Percentiles rank a stretch among this genome's conserved stretches.
Evolutionary conservation across 2,329 filamentous ascomycete genomes (phyloP).

Genomic region (Fusarium solani-melongenae): DNA sequence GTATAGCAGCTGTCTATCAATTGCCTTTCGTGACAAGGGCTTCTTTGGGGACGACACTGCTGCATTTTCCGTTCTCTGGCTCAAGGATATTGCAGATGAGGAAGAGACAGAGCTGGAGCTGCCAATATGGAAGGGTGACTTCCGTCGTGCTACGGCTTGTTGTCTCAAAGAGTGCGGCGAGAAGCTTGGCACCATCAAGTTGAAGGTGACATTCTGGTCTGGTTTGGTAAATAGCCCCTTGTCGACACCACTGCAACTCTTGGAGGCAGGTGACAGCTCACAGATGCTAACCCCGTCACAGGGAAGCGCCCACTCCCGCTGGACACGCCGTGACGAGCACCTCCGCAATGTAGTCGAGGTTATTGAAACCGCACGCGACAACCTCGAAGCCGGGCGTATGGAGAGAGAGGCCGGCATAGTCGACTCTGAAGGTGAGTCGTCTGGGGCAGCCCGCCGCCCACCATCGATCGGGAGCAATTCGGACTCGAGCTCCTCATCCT

Average conservation of each 20-base stretch:
- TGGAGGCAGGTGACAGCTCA: background rate
- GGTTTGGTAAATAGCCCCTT: slow-evolving; percentile 46
- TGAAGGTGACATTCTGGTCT: slow-evolving; percentile 50
- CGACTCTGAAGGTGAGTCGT: slow-evolving; percentile 41
- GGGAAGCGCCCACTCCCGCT: slow-evolving; percentile 51
- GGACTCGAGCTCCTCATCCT: slow-evolving; percentile 45
- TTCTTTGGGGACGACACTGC: slow-evolving; percentile 64
- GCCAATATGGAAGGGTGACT: slow-evolving; percentile 72
- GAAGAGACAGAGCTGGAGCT: slow-evolving; percentile 69
- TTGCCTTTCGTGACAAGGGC: slow-evolving; percentile 59
- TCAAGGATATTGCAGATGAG: slow-evolving; percentile 76
- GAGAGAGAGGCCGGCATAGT: slow-evolving; percentile 51
- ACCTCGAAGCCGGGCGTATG: slow-evolving; percentile 44
- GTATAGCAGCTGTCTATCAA: slow-evolving; percentile 66
- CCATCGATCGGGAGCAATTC: slow-evolving; percentile 37
- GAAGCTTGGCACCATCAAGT: slow-evolving; percentile 57
- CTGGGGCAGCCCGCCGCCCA: slow-evolving; percentile 4
- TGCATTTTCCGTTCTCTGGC: slow-evolving; percentile 74
- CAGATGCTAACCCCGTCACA: slow-evolving; percentile 26
- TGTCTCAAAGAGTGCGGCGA: slow-evolving; percentile 59
- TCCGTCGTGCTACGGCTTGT: slow-evolving; percentile 58
- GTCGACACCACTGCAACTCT: background rate
- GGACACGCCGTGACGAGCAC: slow-evolving; percentile 49
- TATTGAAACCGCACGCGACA: slow-evolving; percentile 55
- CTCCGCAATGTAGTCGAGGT: slow-evolving; percentile 58